Evolutionary conservation across 164 flowering plant genomes (phyloP).

Genomic region (Stephania yunnanensis): DNA sequence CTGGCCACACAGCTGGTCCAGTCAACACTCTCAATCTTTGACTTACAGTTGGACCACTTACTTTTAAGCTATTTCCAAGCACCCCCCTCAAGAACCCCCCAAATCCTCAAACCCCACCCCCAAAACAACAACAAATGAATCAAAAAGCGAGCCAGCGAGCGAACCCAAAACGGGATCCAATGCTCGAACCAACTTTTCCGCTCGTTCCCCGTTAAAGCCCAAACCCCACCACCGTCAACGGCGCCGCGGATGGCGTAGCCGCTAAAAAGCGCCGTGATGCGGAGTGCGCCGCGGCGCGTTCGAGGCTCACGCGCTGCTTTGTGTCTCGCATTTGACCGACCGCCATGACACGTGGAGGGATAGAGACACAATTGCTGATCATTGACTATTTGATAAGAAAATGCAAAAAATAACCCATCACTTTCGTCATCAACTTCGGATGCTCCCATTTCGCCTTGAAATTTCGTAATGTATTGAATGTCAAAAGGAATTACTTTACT

Average conservation of each 20-base stretch:
- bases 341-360: not conserved
- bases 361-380: constrained; percentile 5
- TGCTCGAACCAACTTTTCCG: not conserved
- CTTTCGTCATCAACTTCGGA: too few species aligned
- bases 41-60: not conserved
- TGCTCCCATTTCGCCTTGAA: too few species aligned
- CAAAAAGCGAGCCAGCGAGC: not conserved
- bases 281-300: not conserved
- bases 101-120: not conserved
- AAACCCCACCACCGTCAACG: not conserved
- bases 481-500: too few species aligned
- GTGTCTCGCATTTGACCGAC: constrained; percentile 11
- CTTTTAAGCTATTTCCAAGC: not conserved
- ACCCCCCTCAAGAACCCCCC: not conserved
- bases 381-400: constrained; percentile 7
- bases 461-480: too few species aligned
- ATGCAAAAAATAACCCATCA: too few species aligned
- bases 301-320: constrained; percentile 22
- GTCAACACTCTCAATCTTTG: not conserved
- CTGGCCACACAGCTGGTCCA: not conserved
- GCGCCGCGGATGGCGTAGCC: not conserved
- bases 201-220: not conserved
- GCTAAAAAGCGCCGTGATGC: constrained; percentile 6
- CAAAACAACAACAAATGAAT: not conserved
- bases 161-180: not conserved